Base-by-base conservation (phyloP, 1,139 yeast species). In the Martiniozyma asiatica region DNA sequence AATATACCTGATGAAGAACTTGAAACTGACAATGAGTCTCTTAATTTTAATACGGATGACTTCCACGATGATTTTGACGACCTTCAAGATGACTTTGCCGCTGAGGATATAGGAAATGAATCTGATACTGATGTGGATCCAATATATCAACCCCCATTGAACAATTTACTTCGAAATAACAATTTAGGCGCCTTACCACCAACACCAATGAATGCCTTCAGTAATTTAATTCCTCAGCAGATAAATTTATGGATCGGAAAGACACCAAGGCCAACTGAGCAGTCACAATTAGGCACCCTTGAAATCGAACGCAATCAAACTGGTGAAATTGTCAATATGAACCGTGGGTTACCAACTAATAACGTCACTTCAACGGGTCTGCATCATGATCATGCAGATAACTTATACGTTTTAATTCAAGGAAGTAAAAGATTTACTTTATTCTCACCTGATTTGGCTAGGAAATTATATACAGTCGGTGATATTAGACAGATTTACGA, bases 331-430 rank as follows among this genome's bases (percentile, higher is more conserved):
- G 20, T 14, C 4, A 10, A 20, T 0, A 42, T 73, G 2, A 80
- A 78, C 1, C 65, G 67, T 39, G 55, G 55, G 14, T 50, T 73
- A 2, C 73, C 79, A 1, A 64, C 66, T 1, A 51, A 51, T 1
- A 79, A 78, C 1, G 41, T 45, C 5, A 59, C 73, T 0, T 74
- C 84, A 0, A 73, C 85, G 0, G 89, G 89, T 0, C 53, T 78
- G n/a, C 89, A 78, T 43, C 89, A 78, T 47, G 89, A 78, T 47
- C 85, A 77, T 50, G 80, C 87, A 1, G 85, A 77, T 46, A 78
- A 78, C 44, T 54, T 77, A 24, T 78, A 78, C 47, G 56, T 77
- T 3, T 63, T 78, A 2, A 47, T 72, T 1, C 55, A 63, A 18
- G 89, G 87, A 0, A 46, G 48, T n/a, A 78, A 78, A 44, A 48